A percentile compares a stretch with the other conserved stretches of the same genome.
These are phyloP conservation scores for Maudiozyma pseudohumilis DNA, from an alignment of 805 yeast species.

Conservation along the genomic window DNA sequence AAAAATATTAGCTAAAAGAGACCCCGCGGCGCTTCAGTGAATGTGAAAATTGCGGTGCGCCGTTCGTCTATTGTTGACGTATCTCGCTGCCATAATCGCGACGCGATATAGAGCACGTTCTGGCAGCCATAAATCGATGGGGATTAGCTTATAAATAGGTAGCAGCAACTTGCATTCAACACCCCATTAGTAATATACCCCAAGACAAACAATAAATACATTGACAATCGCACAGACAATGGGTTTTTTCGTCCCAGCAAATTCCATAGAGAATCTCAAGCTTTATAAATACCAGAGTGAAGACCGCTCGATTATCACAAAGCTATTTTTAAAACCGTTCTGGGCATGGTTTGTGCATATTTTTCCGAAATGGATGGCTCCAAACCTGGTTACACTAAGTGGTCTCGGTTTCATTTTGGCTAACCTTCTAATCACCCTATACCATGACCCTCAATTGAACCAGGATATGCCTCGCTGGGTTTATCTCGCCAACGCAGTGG, in stretches of 20 bases:
- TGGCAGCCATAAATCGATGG: no score
- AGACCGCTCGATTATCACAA: constrained; percentile 72
- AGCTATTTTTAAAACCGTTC: constrained; percentile 68
- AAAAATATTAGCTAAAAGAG: no score
- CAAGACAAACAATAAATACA: no score
- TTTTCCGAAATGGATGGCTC: constrained; percentile 85
- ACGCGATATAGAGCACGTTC: no score
- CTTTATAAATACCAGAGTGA: constrained; percentile 59
- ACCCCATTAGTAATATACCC: no score
- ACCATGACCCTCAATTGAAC: constrained; percentile 60
- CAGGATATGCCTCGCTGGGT: constrained; percentile 63
- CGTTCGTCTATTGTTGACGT: no score
- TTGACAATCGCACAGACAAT: no score
- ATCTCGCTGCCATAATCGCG: no score
- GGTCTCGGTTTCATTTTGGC: constrained; percentile 66
- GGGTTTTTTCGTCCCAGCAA: constrained; percentile 58
- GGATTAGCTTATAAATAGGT: no score
- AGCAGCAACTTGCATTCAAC: no score
- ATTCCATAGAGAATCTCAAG: constrained; percentile 42
- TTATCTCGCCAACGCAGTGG: constrained; percentile 66
- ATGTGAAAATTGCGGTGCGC: no score
- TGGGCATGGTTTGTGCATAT: constrained; percentile 63
- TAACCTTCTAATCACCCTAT: constrained; percentile 55
- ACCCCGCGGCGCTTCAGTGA: no score
- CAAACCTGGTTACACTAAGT: constrained; percentile 77